Base-by-base conservation (phyloP, 2,329 filamentous ascomycete genomes). In the Xylaria sp. region DNA sequence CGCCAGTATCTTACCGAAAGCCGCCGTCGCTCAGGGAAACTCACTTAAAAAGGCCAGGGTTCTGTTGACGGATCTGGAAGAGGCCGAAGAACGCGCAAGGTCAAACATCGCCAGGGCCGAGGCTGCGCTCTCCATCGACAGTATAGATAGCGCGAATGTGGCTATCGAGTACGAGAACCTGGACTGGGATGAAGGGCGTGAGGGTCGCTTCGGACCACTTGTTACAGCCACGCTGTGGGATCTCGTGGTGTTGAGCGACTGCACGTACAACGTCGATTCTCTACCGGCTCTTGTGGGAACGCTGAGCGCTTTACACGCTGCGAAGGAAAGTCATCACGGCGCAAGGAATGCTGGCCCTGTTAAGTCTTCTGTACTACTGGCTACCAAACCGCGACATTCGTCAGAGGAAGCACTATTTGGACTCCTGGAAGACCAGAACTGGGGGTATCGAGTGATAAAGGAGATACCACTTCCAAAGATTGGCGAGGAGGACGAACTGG, bases 181-280 rank as follows among this genome's bases (percentile, higher is more conserved):
- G 12, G 86, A 89, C 77, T 89, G 88, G 88, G 82, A 87, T 25
- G 81, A 86, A 39, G 87, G 85, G 0, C 77, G 81, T 34, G 69
- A 77, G 1, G 86, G 85, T 0, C 65, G 59, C 0, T 86, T 89
- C 69, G 85, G 84, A 0, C 72, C 79, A 0, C 75, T 81, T 28
- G 81, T 81, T 1, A 70, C 73, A n/a, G 78, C 80, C 0, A 78
- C 77, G 2, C 69, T 76, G 2, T 89, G 87, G 87, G 84, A 89
- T 68, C 77, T 89, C 5, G 74, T 88, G 56, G 80, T 88, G 62
- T 79, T 89, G 25, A 88, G 87, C 75, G 88, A 90, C 76, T 89
- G 88, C 81, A 89, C 87, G 0, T 89, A 89, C 80, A 89, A 89
- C 70, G 84, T 83, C 63, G 87, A 89, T 75, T 84, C 83, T 70